These are phyloP conservation scores for Nicotiana tomentosiformis DNA, from an alignment of 257 asterid species.

Conservation along the genomic window DNA sequence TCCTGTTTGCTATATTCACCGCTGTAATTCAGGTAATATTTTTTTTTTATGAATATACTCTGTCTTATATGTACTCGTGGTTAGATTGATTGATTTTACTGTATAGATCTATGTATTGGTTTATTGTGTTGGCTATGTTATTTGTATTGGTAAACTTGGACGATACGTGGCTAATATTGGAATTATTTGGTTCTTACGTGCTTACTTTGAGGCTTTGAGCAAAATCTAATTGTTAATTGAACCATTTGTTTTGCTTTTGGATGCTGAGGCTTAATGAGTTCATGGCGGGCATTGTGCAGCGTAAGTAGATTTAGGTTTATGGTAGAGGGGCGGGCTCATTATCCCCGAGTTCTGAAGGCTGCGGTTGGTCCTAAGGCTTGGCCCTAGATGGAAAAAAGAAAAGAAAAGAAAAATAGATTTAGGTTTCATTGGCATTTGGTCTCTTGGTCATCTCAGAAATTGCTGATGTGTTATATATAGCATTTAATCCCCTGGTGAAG, in stretches of 20 bases:
- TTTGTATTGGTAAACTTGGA: not conserved
- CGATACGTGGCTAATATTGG: not conserved
- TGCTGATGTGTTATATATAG: not conserved
- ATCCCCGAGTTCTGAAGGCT: no score
- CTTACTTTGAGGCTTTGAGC: not conserved
- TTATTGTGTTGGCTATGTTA: not conserved
- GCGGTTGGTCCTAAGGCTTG: no score
- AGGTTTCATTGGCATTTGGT: not conserved
- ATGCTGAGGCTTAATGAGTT: not conserved
- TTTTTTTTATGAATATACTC: not conserved
- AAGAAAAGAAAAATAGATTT: no score
- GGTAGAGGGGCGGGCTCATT: no score
- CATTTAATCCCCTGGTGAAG: not conserved
- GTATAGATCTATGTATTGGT: not conserved
- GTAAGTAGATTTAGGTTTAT: no score
- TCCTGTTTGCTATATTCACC: constrained; percentile 52
- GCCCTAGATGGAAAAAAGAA: no score
- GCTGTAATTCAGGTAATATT: constrained; percentile 62
- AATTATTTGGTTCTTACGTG: not conserved
- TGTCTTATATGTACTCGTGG: not conserved
- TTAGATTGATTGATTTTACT: not conserved
- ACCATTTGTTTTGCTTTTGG: not conserved
- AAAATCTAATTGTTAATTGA: not conserved
- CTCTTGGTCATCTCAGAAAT: not conserved
- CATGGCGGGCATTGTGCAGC: not conserved